Evolutionary conservation across 140 eudicot species (phyloP), one percentile per base, ranked within the genome.

Genomic region (Flaveria floridana): DNA sequence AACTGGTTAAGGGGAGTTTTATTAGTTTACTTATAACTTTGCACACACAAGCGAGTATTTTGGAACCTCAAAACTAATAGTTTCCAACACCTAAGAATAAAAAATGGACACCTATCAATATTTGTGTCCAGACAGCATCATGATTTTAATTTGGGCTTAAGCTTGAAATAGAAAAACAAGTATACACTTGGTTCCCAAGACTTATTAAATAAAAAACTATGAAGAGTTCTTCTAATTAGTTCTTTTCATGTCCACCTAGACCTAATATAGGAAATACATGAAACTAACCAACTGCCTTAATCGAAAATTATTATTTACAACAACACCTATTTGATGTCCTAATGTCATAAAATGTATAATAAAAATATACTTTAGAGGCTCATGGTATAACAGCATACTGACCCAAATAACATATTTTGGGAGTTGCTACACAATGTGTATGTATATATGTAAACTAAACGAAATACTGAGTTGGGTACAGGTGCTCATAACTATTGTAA

Each of bases 401-500:
- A 23, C 55, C 44, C 77, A 12, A 55, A 19, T 46, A 19, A 57
- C 64, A 57, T 20, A 19, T 57, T 57, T 57, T 20, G 5, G 34
- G 34, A 6, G 30, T 57, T 44, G 25, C 51, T 47, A 34, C 21
- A 47, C 25, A 48, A 28, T 63, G 25, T 19, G 50, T 59, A 62
- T 41, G 34, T 47, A 65, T 41, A 14, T 78, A 65, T 41, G 10
- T 78, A 71, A 87, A 42, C 83, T 64, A 67, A n/a, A 67, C 72
- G 51, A 90, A 90, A 70, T 82, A 73, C 30, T 90, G 85, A 26
- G 97, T 91, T 23, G 97, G 97, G 79, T 91, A 91, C 75, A 70
- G 86, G 70, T 84, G 79, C 70, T 91, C 95, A 53, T 88, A 81
- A 25, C 97, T 95, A 42, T 91, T 91, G n/a, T 91, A 91, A 51